Percentiles rank a stretch among this genome's conserved stretches.
Evolutionary conservation across 2,329 filamentous ascomycete species (phyloP).

Genomic region (Berkeleyomyces basicola): DNA sequence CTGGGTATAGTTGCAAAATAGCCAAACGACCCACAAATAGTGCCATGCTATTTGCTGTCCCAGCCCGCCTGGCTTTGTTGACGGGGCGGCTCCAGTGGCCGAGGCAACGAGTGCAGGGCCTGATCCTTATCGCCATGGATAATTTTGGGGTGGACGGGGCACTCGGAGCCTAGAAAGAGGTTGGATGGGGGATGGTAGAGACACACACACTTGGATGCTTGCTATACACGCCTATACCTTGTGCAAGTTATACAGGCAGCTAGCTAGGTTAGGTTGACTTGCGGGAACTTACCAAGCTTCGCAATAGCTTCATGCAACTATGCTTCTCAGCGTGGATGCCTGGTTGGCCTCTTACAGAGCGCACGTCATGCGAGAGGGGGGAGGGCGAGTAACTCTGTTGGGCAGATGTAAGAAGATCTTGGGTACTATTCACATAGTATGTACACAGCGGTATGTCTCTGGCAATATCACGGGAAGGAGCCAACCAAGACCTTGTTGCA

Average conservation of each 20-base stretch:
- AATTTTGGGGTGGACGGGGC: background rate
- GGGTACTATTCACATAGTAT: background rate
- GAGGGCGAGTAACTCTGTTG: background rate
- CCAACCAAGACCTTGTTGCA: background rate
- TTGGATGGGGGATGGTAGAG: background rate
- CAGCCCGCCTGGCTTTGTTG: slow-evolving; percentile 7
- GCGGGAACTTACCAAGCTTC: background rate
- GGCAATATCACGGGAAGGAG: background rate
- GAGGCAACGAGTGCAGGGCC: background rate
- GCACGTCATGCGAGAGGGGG: background rate
- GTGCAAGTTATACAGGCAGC: too few relatives aligned
- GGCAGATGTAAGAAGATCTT: background rate
- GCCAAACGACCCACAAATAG: background rate
- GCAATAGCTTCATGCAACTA: background rate
- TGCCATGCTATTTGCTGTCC: background rate
- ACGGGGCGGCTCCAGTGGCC: slow-evolving; percentile 18
- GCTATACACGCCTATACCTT: background rate
- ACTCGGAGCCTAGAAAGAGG: background rate
- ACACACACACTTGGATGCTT: background rate
- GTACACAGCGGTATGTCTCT: background rate
- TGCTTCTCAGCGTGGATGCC: background rate
- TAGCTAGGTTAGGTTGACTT: background rate
- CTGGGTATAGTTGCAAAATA: background rate
- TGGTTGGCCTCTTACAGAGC: background rate
- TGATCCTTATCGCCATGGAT: background rate